Evolutionary conservation across 176 grass and related monocot genomes (phyloP), one percentile per base, ranked within the genome.

Genomic region (Aegilops umbellulata): DNA sequence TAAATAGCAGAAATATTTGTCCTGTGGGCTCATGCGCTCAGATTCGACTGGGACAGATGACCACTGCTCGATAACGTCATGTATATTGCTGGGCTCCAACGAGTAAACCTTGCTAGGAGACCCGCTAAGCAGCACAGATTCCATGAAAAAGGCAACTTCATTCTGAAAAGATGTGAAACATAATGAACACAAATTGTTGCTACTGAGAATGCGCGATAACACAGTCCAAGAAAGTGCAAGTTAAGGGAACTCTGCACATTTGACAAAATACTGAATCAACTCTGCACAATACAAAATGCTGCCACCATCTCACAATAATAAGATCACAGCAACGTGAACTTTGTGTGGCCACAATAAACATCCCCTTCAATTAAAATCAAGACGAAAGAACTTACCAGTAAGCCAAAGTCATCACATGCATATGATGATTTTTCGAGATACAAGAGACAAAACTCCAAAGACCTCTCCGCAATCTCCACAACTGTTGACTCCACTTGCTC

Each of bases 381-480:
- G 46, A 17, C 19, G 32, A 63, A 49, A 65, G 38, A 80, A 70
- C 83, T 60, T 89, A 98, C 93, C 86, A 89, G 86, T 84, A 95
- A 92, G 31, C 91, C 84, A 61, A 94, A 90, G 84, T 95, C 96
- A 84, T 95, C 90, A 68, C 88, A 87, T 38, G 82, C 88, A 69
- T 84, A 92, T 30, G 88, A 85, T 85, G 96, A 98, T 88, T 89
- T 92, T 87, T 98, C 96, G 5, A 98, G 84, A 89, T 83, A 84
- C 22, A 86, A 67, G 76, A 98, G 84, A 85, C 86, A 90, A 47
- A 98, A 90, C 65, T 94, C 93, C 92, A 95, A 73, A n/a, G 93
- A 87, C 84, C 87, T 95, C 69, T 92, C 96, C 14, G 92, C 78
- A 82, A 94, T 91, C 82, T 92, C 88, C 79, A 89, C 83, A 51